Base-by-base conservation (phyloP, 306 rosid species). In the Crotalaria pallida region DNA sequence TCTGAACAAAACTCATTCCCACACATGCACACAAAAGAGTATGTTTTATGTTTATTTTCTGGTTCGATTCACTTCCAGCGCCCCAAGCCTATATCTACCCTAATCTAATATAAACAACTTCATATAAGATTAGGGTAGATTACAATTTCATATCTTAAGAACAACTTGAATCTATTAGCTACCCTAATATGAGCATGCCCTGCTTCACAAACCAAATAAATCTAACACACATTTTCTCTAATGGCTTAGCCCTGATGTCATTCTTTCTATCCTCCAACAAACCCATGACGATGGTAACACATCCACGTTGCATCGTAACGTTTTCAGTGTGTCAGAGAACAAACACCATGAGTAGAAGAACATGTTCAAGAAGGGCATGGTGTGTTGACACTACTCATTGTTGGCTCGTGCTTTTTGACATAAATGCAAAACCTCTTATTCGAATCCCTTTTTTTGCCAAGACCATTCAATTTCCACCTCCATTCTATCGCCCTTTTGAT, bases 341-440 rank as follows among this genome's bases (percentile, higher is more conserved):
- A 51, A 50, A 1, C 23, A 3, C 17, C 47, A 13, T 10, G 50
- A 72, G n/a, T 45, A 24, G 40, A 59, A 47, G 17, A 29, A 45
- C 60, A 59, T 58, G 60, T 13, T 72, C 8, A 7, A 29, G 7
- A 34, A 9, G 15, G 16, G 10, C 65, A 1, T 64, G 78, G 65
- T 73, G 72, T 18, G 24, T 73, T 11, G 78, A 65, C 0, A 63
- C 72, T 73, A 63, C 78, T 13, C 22, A 12, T 21, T 53, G 38
- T 11, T 73, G 41, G 34, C 55, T 63, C 0, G 3, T 52, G 7
- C 7, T 52, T 51, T 45, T 73, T 9, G 48, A 63, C 33, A 17
- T 8, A 0, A 27, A 50, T 0, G 78, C 64, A 11, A 27, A 0
- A 13, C 72, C 72, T 24, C 4, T 52, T 24, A 72, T 74, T 27